Evolutionary conservation across 306 rosid genomes (phyloP), one percentile per base, ranked within the genome.

Genomic region (Gynostemma pentaphyllum): DNA sequence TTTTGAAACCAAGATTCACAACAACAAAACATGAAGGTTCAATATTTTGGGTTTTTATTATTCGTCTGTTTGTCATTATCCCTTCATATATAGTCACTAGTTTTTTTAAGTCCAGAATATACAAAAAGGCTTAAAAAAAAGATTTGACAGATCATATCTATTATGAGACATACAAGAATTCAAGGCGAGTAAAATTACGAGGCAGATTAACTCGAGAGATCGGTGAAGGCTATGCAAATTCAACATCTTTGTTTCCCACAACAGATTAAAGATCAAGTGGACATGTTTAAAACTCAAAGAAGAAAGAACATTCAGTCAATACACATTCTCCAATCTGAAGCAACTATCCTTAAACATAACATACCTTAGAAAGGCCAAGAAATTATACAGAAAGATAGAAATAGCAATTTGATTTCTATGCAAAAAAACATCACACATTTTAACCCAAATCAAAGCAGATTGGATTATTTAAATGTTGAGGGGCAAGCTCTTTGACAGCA

Each of bases 381-480:
- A 61, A 61, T 61, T 24, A 23, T 41, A 61, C 66, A 61, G 24
- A 24, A 40, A 12, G 0, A 41, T 61, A 26, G 23, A 15, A 61
- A 61, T 50, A 61, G 1, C 50, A 61, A 61, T 61, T 61, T 11
- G 24, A 40, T 61, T 23, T 48, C 49, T 7, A 61, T 24, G 36
- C 34, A 61, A 40, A 61, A 40, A 61, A 23, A 40, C 24, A 61
- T 24, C 63, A 56, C 62, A 55, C 66, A 22, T 41, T 13, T 21
- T 39, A 39, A 39, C 13, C 44, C 14, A 14, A 39, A 8, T 39
- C 15, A 39, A 14, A 39, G 12, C 44, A 39, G 44, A 39, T 39
- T 3, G 3, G 44, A 39, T 39, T 39, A 39, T 14, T 37, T 0
- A 7, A 30, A 30, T 5, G 34, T 39, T 2, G 22, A 36, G 11